phyloP scores from a whole-genome alignment of 345 rosid genomes.

The Hypericum androsaemum region DNA sequence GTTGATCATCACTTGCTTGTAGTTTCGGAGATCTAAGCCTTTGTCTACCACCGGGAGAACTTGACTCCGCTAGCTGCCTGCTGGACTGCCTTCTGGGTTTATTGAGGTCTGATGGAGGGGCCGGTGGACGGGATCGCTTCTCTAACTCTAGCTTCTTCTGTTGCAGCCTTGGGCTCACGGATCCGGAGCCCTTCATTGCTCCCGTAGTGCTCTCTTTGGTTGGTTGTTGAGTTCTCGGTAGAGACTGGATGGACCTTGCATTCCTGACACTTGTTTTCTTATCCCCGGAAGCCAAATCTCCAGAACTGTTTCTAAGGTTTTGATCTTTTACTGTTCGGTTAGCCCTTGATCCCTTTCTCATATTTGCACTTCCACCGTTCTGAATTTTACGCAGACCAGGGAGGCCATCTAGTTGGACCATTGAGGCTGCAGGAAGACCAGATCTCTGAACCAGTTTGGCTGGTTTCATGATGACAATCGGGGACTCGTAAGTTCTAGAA shows the following conservation, averaged over 20 bases:
- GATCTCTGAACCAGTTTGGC: slow-evolving; percentile 29
- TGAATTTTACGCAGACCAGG: slow-evolving; percentile 25
- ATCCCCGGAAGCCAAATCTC: slow-evolving; percentile 22
- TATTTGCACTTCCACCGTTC: slow-evolving; percentile 24
- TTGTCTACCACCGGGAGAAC: slow-evolving; percentile 29
- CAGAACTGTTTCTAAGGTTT: slow-evolving; percentile 29
- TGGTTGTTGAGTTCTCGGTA: slow-evolving; percentile 23
- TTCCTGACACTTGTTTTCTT: slow-evolving; percentile 23
- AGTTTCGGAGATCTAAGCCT: slow-evolving; percentile 25
- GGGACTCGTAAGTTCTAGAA: slow-evolving; percentile 35
- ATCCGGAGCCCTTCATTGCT: slow-evolving; percentile 32
- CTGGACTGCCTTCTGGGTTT: slow-evolving; percentile 33
- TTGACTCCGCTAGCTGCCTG: slow-evolving; percentile 38
- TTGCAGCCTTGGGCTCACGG: slow-evolving; percentile 38
- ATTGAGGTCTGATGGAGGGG: slow-evolving; percentile 35
- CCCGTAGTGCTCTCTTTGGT: slow-evolving; percentile 20
- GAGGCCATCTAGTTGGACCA: slow-evolving; percentile 20
- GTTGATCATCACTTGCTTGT: slow-evolving; percentile 35
- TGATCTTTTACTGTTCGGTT: slow-evolving; percentile 38
- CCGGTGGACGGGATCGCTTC: slow-evolving; percentile 31
- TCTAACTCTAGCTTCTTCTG: slow-evolving; percentile 39
- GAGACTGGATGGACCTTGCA: slow-evolving; percentile 23
- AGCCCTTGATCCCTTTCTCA: slow-evolving; percentile 25
- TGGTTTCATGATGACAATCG: slow-evolving; percentile 47
- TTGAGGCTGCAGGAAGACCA: slow-evolving; percentile 17